These are phyloP conservation scores for Ceratocystis diversiconidia DNA, from an alignment of 2,329 filamentous ascomycete species.

Conservation along the genomic window DNA sequence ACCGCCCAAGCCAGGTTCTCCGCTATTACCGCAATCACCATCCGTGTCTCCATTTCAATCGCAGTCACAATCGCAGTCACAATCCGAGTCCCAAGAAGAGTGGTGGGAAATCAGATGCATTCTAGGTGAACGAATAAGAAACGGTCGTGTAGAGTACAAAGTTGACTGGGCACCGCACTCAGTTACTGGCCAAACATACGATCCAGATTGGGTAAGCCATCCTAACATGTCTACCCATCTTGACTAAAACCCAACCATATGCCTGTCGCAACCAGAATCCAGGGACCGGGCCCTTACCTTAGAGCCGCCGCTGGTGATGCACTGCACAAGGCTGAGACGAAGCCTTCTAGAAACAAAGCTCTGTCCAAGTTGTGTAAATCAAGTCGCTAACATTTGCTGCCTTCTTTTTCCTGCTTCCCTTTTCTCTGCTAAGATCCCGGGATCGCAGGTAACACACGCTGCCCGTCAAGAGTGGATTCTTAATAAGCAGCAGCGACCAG, in stretches of 20 bases:
- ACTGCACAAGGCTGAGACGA: slow-evolving; percentile 6
- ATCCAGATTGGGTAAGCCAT: slow-evolving; percentile 16
- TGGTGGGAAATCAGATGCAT: slow-evolving; percentile 17
- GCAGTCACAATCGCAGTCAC: not conserved
- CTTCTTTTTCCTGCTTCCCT: not conserved
- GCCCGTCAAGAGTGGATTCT: slow-evolving; percentile 12
- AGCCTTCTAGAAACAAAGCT: not conserved
- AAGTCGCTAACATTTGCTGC: not conserved
- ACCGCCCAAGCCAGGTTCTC: not conserved
- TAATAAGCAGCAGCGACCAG: slow-evolving; percentile 1
- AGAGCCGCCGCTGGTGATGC: not conserved
- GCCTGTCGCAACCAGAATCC: slow-evolving; percentile 12
- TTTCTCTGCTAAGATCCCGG: not conserved
- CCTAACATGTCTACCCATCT: not conserved
- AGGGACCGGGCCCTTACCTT: slow-evolving; percentile 1
- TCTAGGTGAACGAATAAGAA: slow-evolving; percentile 9
- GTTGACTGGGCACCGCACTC: slow-evolving; percentile 17
- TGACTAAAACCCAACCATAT: not conserved
- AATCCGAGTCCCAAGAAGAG: slow-evolving; percentile 6
- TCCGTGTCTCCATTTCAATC: not conserved
- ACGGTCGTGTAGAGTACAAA: slow-evolving; percentile 12
- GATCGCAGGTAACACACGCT: not conserved
- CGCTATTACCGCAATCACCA: not conserved
- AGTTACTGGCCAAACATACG: slow-evolving; percentile 13
- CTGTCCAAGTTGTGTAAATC: not conserved